Evolutionary conservation across 371 early-diverging fungal genomes (phyloP).

Genomic region (Mucor indicus): DNA sequence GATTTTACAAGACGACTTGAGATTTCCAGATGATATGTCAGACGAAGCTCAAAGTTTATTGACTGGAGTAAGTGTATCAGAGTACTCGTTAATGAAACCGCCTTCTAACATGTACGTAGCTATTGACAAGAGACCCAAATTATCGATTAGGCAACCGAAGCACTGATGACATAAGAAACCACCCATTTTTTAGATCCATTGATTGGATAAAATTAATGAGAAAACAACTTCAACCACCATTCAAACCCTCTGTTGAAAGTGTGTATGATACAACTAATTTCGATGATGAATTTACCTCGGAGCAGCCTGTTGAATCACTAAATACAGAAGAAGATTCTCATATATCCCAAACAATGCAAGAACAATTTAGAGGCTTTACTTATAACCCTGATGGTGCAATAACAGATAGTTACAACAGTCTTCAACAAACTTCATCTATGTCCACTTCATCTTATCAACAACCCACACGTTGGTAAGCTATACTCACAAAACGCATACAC

Average conservation of each 20-base stretch:
- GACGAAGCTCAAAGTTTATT: constrained; percentile 73
- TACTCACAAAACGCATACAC: too few species aligned
- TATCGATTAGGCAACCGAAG: constrained; percentile 84
- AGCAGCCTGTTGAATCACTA: constrained; percentile 84
- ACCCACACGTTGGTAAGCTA: too few species aligned
- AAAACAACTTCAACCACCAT: constrained; percentile 90
- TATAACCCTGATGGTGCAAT: constrained; percentile 41
- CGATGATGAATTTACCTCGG: constrained; percentile 79
- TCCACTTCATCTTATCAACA: background rate
- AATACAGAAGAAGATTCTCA: constrained; percentile 64
- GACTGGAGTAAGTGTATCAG: constrained; percentile 53
- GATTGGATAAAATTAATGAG: constrained; percentile 86
- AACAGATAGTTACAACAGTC: constrained; percentile 33
- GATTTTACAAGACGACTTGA: constrained; percentile 81
- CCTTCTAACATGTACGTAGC: constrained; percentile 11
- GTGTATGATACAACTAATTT: constrained; percentile 83
- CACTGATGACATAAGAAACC: constrained; percentile 85
- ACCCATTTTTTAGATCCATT: constrained; percentile 92
- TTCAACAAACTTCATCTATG: constrained; percentile 13
- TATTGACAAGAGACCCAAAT: constrained; percentile 83
- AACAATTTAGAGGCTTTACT: constrained; percentile 92
- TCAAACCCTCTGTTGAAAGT: constrained; percentile 84
- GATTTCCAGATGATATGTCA: constrained; percentile 83
- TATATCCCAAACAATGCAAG: constrained; percentile 87
- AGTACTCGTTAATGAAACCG: background rate